These are phyloP conservation scores for Musa troglodytarum DNA, from an alignment of 176 grass and related monocot species.

Conservation along the genomic window DNA sequence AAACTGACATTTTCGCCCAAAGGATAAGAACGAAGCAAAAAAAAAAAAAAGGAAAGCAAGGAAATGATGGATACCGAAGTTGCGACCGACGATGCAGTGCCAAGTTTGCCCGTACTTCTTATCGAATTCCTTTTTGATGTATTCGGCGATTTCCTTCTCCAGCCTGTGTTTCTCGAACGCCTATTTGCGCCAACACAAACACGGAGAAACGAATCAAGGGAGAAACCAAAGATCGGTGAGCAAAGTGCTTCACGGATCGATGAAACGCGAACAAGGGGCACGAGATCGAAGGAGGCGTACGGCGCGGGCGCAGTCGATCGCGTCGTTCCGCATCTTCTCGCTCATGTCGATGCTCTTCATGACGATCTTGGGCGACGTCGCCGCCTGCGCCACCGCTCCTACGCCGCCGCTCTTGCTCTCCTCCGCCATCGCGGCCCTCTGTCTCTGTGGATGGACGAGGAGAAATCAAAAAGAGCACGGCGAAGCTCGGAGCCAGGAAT, in stretches of 20 bases:
- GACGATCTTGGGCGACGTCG: conserved; percentile 58
- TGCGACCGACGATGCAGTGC: conserved; percentile 98
- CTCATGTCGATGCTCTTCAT: conserved; percentile 98
- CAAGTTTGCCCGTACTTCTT: conserved; percentile 78
- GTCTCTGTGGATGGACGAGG: no score
- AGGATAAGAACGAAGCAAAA: neutral
- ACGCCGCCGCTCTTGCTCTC: conserved; percentile 31
- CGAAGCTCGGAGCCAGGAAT: no score
- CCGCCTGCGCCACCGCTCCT: conserved; percentile 1
- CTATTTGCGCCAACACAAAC: neutral
- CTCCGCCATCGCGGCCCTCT: conserved; percentile 42
- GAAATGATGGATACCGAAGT: conserved; percentile 56
- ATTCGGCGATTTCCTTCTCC: conserved; percentile 98
- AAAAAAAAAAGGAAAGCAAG: neutral
- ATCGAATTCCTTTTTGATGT: conserved; percentile 99
- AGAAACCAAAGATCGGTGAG: neutral
- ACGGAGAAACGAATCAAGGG: neutral
- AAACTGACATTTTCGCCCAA: neutral
- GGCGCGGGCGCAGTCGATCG: conserved; percentile 71
- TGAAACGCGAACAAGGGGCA: no score
- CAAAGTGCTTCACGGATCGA: neutral
- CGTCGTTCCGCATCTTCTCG: conserved; percentile 88
- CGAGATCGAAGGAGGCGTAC: conserved; percentile 25
- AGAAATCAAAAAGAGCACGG: no score
- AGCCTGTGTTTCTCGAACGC: conserved; percentile 76